Evolutionary conservation across 176 grass and related monocot genomes (phyloP).

Genomic region (Triticum urartu): DNA sequence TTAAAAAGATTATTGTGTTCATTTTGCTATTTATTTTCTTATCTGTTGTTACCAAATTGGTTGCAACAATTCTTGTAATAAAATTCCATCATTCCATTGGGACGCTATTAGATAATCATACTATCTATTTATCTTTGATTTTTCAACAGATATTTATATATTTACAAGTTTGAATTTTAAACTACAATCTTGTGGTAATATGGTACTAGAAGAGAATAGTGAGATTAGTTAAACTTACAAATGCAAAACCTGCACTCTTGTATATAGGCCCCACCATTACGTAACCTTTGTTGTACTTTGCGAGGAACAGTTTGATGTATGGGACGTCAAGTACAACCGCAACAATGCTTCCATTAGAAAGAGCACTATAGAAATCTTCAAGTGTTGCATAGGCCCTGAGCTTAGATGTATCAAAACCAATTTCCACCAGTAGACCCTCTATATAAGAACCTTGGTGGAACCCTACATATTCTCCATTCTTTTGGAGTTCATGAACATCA

Average conservation of each 20-base stretch:
- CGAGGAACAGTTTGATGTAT: conserved; percentile 53
- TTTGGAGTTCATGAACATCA: conserved; percentile 44
- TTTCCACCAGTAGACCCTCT: conserved; percentile 4
- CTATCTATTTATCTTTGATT: background rate
- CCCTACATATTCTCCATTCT: conserved; percentile 30
- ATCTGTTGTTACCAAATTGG: background rate
- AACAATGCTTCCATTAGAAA: conserved; percentile 29
- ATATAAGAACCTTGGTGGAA: conserved; percentile 32
- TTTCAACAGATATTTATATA: background rate
- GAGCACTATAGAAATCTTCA: conserved; percentile 19
- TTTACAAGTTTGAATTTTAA: background rate
- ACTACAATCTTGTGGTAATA: background rate
- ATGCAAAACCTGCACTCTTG: conserved; percentile 48
- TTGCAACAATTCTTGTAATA: background rate
- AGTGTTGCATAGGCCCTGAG: conserved; percentile 19
- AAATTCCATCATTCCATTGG: background rate
- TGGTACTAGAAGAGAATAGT: background rate
- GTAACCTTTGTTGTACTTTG: conserved; percentile 23
- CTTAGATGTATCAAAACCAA: conserved; percentile 32
- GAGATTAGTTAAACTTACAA: conserved; percentile 1
- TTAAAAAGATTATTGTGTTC: background rate
- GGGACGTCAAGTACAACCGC: conserved; percentile 36
- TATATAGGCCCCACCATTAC: conserved; percentile 45
- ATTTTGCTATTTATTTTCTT: background rate
- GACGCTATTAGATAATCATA: background rate